These are phyloP conservation scores for Clausena lansium DNA, from an alignment of 345 rosid genomes.

Conservation along the genomic window DNA sequence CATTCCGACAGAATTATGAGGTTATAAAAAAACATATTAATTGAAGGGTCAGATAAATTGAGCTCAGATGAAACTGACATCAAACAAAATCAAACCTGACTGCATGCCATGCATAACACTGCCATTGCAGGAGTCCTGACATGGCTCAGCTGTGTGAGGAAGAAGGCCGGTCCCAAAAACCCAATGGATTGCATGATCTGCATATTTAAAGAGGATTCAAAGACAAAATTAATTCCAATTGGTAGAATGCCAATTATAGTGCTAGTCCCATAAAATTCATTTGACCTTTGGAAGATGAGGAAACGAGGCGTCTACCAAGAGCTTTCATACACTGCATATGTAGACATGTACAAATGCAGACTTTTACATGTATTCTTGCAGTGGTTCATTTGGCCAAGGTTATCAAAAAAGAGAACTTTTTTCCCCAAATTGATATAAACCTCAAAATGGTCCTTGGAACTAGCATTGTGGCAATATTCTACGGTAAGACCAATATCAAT, in stretches of 20 bases:
- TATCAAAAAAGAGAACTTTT: background rate
- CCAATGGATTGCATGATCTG: conserved; percentile 99
- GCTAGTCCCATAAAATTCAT: background rate
- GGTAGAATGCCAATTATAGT: background rate
- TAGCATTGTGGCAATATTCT: background rate
- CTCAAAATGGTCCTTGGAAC: background rate
- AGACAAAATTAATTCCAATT: conserved; percentile 15
- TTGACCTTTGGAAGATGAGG: background rate
- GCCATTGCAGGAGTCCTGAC: conserved; percentile 93
- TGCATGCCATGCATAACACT: conserved; percentile 97
- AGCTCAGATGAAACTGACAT: conserved; percentile 16
- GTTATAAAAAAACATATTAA: background rate
- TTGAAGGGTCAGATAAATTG: background rate
- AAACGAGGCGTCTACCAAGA: background rate
- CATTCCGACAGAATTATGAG: background rate
- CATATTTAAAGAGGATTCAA: conserved; percentile 18
- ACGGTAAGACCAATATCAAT: background rate
- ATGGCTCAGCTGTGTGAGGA: conserved; percentile 79
- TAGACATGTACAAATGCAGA: background rate
- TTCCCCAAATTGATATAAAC: background rate
- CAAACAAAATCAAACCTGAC: conserved; percentile 62
- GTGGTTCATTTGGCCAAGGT: background rate
- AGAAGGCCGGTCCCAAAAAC: conserved; percentile 92
- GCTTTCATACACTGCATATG: background rate
- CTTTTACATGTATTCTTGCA: background rate